Base-by-base conservation (phyloP, 768 basidiomycete genomes). In the Terana coerulea region DNA sequence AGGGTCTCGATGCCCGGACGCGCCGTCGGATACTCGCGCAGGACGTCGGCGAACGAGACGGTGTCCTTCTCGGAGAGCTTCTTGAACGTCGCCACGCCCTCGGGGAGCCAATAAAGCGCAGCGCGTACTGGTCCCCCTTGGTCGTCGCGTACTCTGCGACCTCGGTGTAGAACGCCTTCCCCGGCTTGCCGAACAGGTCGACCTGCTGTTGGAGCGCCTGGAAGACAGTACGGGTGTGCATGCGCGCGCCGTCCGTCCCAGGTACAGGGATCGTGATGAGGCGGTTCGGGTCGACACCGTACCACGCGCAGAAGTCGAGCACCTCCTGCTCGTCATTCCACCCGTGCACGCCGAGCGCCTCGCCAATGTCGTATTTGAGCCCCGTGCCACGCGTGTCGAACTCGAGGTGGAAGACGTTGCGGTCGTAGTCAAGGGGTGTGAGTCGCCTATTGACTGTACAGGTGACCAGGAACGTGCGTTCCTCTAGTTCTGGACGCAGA, bases 321-420 rank as follows among this genome's bases (percentile, higher is more conserved):
- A 97, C 92, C 56, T 99, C 95, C 47, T 78, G 69, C 35, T 80
- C 80, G 64, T 98, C 94, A 67, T 99, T 98, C 94, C 95, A 98
- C 6, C 97, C 97, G 65, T 99, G 94, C 36, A 98, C 77, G 37
- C 95, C 97, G 34, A 99, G 83, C 11, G 97, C 97, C 70, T 98
- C 97, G 51, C 97, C 97, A 50, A 98, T 92, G 30, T 82, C 84
- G 68, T 99, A 99, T 70, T 88, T 92, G 55, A 99, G 78, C 8
- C 94, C 94, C 21, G 97, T 99, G 28, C 91, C 90, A 24, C 80
- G 73, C 2, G 91, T 92, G 66, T 94, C 84, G 65, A 99, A 95
- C 73, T 98, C 97, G 59, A 99, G 79, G 72, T 99, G 97, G 77
- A 98, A 98, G 28, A 99, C 94, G 69, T 99, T 98, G 59, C 97